These are phyloP conservation scores for Taphrina communis DNA, from an alignment of 1,139 yeast species.

Conservation along the genomic window DNA sequence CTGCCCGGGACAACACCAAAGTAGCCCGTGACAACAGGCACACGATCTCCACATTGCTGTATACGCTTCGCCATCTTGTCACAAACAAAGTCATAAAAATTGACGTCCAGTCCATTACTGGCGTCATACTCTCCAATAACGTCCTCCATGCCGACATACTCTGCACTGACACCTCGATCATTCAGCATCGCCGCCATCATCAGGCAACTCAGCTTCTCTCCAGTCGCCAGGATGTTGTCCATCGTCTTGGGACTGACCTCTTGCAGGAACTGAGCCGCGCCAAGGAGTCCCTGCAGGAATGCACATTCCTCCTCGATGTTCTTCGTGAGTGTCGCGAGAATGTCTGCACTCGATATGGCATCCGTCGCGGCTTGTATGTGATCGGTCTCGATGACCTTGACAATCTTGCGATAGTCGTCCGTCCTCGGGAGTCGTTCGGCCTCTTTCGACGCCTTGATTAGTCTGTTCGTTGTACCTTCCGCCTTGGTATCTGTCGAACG, in stretches of 20 bases:
- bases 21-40: constrained; percentile 92
- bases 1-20: constrained; percentile 97
- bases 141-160: constrained; percentile 77
- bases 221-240: constrained; percentile 89
- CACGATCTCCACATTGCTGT: constrained; percentile 53
- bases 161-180: constrained; percentile 76
- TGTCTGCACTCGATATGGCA: constrained; percentile 57
- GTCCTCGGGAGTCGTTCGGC: constrained; percentile 29
- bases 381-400: constrained; percentile 73
- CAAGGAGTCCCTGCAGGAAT: constrained; percentile 69
- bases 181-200: constrained; percentile 85
- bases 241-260: constrained; percentile 87
- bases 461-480: constrained; percentile 85
- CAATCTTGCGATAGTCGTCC: constrained; percentile 48
- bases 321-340: constrained; percentile 59
- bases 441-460: constrained; percentile 31
- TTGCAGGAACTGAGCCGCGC: constrained; percentile 89
- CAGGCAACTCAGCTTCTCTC: constrained; percentile 88
- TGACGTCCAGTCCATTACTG: constrained; percentile 63
- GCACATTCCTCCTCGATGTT: constrained; percentile 71
- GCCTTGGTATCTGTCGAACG: constrained; percentile 87
- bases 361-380: constrained; percentile 75
- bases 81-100: constrained; percentile 68
- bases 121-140: constrained; percentile 56
- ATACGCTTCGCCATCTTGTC: constrained; percentile 65